Base-by-base conservation (phyloP, 768 basidiomycete species). In the Cystofilobasidium bisporidii region DNA sequence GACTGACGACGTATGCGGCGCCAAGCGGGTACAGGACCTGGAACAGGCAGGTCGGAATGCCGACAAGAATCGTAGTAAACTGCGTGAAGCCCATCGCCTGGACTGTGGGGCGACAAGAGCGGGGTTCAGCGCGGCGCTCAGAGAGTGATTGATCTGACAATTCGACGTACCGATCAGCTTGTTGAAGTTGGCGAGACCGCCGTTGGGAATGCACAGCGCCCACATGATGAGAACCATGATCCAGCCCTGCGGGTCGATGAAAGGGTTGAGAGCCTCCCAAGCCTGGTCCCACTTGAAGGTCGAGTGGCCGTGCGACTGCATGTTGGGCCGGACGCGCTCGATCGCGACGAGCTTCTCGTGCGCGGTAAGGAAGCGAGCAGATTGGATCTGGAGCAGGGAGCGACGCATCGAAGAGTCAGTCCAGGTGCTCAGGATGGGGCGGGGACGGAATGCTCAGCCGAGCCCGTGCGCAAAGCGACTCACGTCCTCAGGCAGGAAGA, bases 241-340 rank as follows among this genome's bases (percentile, higher is more conserved):
- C 56, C 56, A 57, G 15, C 56, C 56, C 33, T 57, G 56, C 6
- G 56, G 56, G 56, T 57, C 56, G 17, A 22, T 57, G 56, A 57
- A 57, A 12, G 56, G 56, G 26, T 57, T 57, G 56, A 57, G 18
- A 24, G 56, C 56, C 33, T 57, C 56, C 28, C 33, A 57, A 20
- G 28, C 17, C 56, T 57, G 56, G 56, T 3, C 26, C 56, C 56
- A 57, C 56, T 57, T 57, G 20, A 20, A 30, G 6, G 56, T 9
- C 20, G 26, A n/a, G 56, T 24, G 18, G 18, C 18, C 18, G 56
- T n/a, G 56, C 17, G 56, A 57, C 26, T 28, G 33, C 56, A n/a
- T 57, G 22, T 57, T 57, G 26, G 28, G 14, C 33, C 56, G 26
- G 56, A 57, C 56, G 15, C 56, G 56, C 56, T 57, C 56, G 56